Base-by-base conservation (phyloP, 768 basidiomycete genomes). In the Lactarius hatsudake region DNA sequence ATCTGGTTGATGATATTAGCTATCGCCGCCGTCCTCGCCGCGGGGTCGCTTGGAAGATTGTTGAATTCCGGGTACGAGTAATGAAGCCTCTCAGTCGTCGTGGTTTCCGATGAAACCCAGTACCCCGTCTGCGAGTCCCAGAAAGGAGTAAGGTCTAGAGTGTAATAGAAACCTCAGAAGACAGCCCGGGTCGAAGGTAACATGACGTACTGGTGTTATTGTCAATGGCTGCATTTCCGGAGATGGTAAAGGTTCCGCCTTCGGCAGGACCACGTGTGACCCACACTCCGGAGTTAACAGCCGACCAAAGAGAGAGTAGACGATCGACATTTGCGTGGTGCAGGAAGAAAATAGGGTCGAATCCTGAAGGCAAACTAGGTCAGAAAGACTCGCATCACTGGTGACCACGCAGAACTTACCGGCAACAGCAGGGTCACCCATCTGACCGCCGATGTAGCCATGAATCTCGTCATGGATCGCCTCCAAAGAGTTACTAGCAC, bases 291-390 rank as follows among this genome's bases (percentile, higher is more conserved):
- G 76, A 79, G 67, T 85, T 78, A 54, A 85, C 65, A 1, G 81
- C 83, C 6, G 78, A 74, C 84, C 84, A 86, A 20, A 86, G 74
- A 8, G 83, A 76, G 28, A 84, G 74, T 67, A 84, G n/a, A 26
- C 84, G 81, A 66, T 86, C 85, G 30, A 85, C 83, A 56, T 86
- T 83, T 65, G 73, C 68, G 70, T 86, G 84, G 68, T 85, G 85
- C 67, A 85, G 71, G 73, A 78, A 84, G 76, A 86, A 85, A 67
- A 84, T 80, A 0, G 83, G 83, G 70, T 85, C 84, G 65, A 83
- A 82, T 0, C 76, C 83, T 81, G 62, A 18, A 38, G 28, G 79
- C 75, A 48, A 76, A 23, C 23, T 7, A 7, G 17, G 36, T 66
- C 38, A 66, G 30, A 42, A 55, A 7, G 77, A 74, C 61, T 79